Evolutionary conservation across 140 eudicot species (phyloP).

Genomic region (Cichorium intybus): DNA sequence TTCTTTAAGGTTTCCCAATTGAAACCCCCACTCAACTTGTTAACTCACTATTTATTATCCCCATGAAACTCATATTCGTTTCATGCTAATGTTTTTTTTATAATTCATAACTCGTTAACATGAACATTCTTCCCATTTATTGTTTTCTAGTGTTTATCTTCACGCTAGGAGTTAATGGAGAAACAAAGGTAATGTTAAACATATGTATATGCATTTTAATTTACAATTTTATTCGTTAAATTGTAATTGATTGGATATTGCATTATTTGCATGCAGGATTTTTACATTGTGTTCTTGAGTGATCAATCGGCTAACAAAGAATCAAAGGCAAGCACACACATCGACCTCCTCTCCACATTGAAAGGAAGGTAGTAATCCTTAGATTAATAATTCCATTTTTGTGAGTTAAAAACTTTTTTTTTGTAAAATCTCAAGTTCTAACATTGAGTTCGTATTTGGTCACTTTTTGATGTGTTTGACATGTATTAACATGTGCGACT

Average conservation of each 20-base stretch:
- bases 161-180: slow-evolving; percentile 35
- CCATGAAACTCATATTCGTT: slow-evolving; percentile 12
- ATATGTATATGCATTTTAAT: slow-evolving; percentile 7
- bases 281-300: slow-evolving; percentile 76
- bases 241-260: background rate
- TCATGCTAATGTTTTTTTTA: background rate
- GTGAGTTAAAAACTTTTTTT: background rate
- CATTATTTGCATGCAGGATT: slow-evolving; percentile 64
- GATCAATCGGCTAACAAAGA: slow-evolving; percentile 39
- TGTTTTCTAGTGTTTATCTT: slow-evolving; percentile 34
- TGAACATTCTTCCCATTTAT: slow-evolving; percentile 14
- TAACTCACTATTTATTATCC: slow-evolving; percentile 33
- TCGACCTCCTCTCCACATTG: slow-evolving; percentile 52
- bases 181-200: slow-evolving; percentile 33
- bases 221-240: background rate
- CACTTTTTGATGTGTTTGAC: too few relatives aligned
- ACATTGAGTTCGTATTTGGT: too few relatives aligned
- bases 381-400: background rate
- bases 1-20: slow-evolving; percentile 35
- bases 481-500: too few relatives aligned
- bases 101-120: slow-evolving; percentile 21
- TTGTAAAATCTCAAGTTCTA: background rate
- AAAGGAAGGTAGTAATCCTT: slow-evolving; percentile 63
- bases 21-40: slow-evolving; percentile 40
- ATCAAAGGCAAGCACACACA: slow-evolving; percentile 46